Evolutionary conservation across 2,329 filamentous ascomycete species (phyloP).

Genomic region (Ceratocystiopsis minuta): DNA sequence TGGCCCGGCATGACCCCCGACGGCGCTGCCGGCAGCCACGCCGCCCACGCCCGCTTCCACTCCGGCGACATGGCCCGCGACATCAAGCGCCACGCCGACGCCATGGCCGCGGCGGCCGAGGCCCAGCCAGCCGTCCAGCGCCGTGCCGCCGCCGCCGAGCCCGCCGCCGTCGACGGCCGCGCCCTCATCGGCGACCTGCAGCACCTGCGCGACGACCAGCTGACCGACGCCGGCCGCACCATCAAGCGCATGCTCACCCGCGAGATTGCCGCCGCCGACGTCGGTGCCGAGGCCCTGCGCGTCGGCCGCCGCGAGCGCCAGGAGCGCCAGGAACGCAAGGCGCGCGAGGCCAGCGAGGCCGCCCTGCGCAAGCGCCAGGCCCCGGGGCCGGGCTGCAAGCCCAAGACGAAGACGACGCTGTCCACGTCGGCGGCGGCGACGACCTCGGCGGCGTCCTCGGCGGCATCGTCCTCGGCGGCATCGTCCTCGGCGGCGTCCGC

Average conservation of each 20-base stretch:
- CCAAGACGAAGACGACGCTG: not conserved
- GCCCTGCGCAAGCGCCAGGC: not conserved
- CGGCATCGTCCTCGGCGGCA: not conserved
- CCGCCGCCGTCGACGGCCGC: not conserved
- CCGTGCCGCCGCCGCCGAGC: not conserved
- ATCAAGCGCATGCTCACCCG: constrained; percentile 20
- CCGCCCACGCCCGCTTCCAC: constrained; percentile 1
- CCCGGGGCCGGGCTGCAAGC: not conserved
- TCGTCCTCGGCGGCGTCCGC: not conserved
- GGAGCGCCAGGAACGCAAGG: too few species aligned
- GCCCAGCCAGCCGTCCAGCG: not conserved
- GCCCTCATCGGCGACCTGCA: constrained; percentile 21
- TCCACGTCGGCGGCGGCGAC: too few species aligned
- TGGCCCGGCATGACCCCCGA: constrained; percentile 7
- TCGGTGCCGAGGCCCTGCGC: not conserved
- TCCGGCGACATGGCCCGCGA: constrained; percentile 5
- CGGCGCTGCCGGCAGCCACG: not conserved
- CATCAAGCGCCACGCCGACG: not conserved
- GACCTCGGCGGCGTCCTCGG: not conserved
- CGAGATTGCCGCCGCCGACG: not conserved
- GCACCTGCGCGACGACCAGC: constrained; percentile 12
- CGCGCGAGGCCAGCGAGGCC: too few species aligned
- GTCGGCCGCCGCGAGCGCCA: too few species aligned
- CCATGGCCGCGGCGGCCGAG: not conserved
- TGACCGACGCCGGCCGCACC: constrained; percentile 17